phyloP scores from a whole-genome alignment of 352 stramenopile genomes.

The Phytophthora uliginosa region DNA sequence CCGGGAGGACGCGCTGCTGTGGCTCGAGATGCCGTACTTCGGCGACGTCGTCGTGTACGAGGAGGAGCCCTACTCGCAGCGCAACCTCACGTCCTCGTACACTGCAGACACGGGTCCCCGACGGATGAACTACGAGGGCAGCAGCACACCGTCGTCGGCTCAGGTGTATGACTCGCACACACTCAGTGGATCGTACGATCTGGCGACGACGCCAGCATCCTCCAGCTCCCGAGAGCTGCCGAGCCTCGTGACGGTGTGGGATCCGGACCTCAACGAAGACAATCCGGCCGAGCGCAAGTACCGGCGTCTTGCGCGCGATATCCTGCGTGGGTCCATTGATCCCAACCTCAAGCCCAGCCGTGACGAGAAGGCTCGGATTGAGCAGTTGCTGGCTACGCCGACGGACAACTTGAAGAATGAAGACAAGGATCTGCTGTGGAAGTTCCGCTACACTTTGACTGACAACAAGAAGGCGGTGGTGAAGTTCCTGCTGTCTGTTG shows the following conservation, averaged over 20 bases:
- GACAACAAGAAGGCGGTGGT: conserved; percentile 97
- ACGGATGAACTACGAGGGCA: conserved; percentile 49
- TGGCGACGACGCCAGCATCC: conserved; percentile 33
- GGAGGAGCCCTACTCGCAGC: conserved; percentile 91
- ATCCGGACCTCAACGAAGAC: conserved; percentile 89
- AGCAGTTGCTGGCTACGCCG: conserved; percentile 93
- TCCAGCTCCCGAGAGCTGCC: conserved; percentile 46
- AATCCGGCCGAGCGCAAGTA: conserved; percentile 98
- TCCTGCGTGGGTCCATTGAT: conserved; percentile 97
- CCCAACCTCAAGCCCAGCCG: conserved; percentile 97
- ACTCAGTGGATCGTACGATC: conserved; percentile 61
- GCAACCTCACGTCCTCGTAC: conserved; percentile 67
- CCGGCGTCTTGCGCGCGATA: conserved; percentile 96
- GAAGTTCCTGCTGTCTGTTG: conserved; percentile 98
- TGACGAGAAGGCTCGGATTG: conserved; percentile 94
- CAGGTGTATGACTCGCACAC: conserved; percentile 54
- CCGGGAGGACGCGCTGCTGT: conserved; percentile 83
- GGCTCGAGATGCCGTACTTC: conserved; percentile 94
- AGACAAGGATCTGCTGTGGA: conserved; percentile 96
- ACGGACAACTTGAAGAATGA: conserved; percentile 95
- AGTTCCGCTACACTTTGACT: conserved; percentile 97
- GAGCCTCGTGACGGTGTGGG: conserved; percentile 83
- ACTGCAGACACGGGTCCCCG: conserved; percentile 52
- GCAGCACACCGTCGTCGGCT: conserved; percentile 24
- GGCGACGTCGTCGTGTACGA: conserved; percentile 94